Percentiles rank a stretch among this genome's conserved stretches.
Conservation (phyloP, 345 rosid genomes). For the Angophora floribunda region DNA sequence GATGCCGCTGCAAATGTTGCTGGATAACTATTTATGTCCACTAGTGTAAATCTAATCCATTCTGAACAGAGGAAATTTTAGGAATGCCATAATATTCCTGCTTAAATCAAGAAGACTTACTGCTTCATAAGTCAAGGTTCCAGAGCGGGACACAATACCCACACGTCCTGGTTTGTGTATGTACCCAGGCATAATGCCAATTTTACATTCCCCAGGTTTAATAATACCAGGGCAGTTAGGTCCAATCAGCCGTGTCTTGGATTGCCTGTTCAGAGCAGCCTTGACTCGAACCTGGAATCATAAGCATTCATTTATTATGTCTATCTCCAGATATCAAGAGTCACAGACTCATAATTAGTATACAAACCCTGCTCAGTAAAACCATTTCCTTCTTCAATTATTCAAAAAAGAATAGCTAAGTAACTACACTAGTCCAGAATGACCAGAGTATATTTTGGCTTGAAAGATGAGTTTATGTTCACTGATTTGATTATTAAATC, state of each 20-base stretch:
- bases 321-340: background rate
- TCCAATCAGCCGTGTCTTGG: constrained; percentile 86
- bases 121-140: constrained; percentile 97
- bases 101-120: constrained; percentile 30
- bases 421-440: background rate
- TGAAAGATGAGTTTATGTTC: background rate
- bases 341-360: background rate
- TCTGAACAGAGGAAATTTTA: background rate
- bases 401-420: background rate
- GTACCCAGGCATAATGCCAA: constrained; percentile 97
- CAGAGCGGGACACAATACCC: constrained; percentile 94
- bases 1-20: background rate
- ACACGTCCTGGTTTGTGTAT: constrained; percentile 95
- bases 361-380: background rate
- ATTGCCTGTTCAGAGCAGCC: constrained; percentile 81
- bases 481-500: background rate
- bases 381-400: background rate
- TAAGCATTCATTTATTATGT: background rate
- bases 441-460: background rate
- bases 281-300: constrained; percentile 74
- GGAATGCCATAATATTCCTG: background rate
- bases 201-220: constrained; percentile 91
- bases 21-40: background rate
- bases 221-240: constrained; percentile 97
- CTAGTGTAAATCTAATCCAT: background rate